Evolutionary conservation across 106 monocot species (phyloP).

Genomic region (Triglochin maritima): DNA sequence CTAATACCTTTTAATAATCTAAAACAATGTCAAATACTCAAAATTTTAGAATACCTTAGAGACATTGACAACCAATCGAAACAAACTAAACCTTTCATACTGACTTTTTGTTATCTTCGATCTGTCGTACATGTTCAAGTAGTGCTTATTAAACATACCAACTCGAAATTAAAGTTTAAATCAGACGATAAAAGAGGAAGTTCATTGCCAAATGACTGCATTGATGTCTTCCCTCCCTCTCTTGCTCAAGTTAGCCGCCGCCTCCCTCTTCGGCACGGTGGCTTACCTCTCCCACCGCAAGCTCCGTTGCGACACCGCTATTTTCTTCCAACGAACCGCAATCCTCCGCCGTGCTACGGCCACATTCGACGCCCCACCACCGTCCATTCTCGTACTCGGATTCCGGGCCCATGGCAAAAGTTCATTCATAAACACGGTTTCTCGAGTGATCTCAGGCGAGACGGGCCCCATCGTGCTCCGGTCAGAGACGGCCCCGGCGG

Average conservation of each 20-base stretch:
- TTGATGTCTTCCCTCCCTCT: slow-evolving; percentile 16
- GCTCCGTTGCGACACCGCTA: slow-evolving; percentile 15
- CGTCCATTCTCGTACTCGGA: slow-evolving; percentile 44
- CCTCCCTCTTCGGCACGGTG: slow-evolving; percentile 27
- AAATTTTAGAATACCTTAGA: no score
- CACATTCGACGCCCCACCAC: slow-evolving; percentile 13
- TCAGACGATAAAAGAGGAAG: no score
- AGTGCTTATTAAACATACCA: no score
- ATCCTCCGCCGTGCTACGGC: slow-evolving; percentile 4
- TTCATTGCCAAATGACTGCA: not conserved
- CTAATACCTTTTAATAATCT: no score
- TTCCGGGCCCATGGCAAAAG: slow-evolving; percentile 67
- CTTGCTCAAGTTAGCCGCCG: slow-evolving; percentile 34
- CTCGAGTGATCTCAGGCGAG: slow-evolving; percentile 56
- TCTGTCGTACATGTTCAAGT: no score
- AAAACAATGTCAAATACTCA: no score
- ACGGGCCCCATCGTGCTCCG: slow-evolving; percentile 51
- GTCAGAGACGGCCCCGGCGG: slow-evolving; percentile 38
- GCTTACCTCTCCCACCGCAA: slow-evolving; percentile 26
- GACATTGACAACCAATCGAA: no score
- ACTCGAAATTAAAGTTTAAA: no score
- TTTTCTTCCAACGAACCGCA: slow-evolving; percentile 42
- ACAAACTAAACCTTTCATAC: no score
- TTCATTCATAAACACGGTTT: slow-evolving; percentile 63
- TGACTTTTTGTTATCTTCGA: no score